phyloP scores from a whole-genome alignment of 2,329 filamentous ascomycete species.

The Thielaviopsis punctulata region DNA sequence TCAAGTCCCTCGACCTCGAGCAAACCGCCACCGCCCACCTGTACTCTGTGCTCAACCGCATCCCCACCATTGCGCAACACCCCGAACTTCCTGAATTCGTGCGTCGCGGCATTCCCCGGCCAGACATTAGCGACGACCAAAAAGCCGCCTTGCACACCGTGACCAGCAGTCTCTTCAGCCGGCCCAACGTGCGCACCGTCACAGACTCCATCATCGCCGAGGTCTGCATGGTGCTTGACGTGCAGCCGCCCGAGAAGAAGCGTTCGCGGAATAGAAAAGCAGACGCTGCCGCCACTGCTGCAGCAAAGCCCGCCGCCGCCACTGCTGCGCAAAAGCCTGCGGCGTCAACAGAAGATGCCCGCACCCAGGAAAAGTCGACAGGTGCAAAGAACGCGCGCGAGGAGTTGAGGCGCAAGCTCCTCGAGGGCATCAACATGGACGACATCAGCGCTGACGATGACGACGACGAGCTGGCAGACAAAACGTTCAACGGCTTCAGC shows the following conservation, averaged over 20 bases:
- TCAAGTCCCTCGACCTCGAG: conserved; percentile 38
- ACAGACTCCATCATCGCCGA: conserved; percentile 31
- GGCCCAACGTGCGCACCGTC: conserved; percentile 31
- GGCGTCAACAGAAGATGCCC: conserved; percentile 14
- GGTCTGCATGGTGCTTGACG: conserved; percentile 31
- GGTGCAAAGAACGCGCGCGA: conserved; percentile 6
- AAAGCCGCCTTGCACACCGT: conserved; percentile 37
- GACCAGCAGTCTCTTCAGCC: conserved; percentile 39
- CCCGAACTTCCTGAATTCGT: conserved; percentile 33
- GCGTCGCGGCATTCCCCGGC: conserved; percentile 29
- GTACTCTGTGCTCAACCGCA: conserved; percentile 34
- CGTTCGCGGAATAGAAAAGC: conserved; percentile 17
- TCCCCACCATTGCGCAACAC: conserved; percentile 34
- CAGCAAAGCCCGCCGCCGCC: conserved; percentile 15
- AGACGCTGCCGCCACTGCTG: conserved; percentile 16
- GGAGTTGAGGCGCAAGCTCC: conserved; percentile 4
- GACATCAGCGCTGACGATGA: conserved; percentile 17
- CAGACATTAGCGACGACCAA: conserved; percentile 35
- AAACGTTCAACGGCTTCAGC: conserved; percentile 13
- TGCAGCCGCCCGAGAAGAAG: conserved; percentile 30
- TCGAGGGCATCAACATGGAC: conserved; percentile 11
- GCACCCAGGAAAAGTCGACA: conserved; percentile 16
- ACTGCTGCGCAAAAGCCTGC: conserved; percentile 15
- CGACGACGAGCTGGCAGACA: conserved; percentile 17
- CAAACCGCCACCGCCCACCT: conserved; percentile 40